These are phyloP conservation scores for Hortiboletus campestris DNA, from an alignment of 768 basidiomycete genomes.

Conservation along the genomic window DNA sequence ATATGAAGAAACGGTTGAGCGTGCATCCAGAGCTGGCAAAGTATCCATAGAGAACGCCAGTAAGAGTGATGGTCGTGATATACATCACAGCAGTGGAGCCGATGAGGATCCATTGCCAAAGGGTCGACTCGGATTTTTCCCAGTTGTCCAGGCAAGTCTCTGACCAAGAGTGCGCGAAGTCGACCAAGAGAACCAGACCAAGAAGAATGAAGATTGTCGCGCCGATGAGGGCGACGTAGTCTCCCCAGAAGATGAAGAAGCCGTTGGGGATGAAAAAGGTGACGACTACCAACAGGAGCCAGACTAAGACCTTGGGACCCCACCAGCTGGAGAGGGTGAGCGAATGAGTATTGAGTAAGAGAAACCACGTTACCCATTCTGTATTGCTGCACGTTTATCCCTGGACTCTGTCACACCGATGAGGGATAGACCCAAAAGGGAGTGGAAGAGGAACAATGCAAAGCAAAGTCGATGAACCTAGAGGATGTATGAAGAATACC, in stretches of 20 bases:
- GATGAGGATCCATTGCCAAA: constrained; percentile 97
- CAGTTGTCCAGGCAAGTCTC: constrained; percentile 96
- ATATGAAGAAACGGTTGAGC: constrained; percentile 96
- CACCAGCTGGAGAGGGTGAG: constrained; percentile 71
- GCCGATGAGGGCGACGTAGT: constrained; percentile 87
- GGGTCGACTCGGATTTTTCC: constrained; percentile 81
- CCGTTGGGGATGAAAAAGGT: constrained; percentile 96
- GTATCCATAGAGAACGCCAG: constrained; percentile 86
- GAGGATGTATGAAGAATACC: neutral
- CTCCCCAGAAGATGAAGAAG: constrained; percentile 98
- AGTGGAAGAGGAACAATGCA: constrained; percentile 86
- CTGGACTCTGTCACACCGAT: constrained; percentile 88
- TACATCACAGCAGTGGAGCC: constrained; percentile 92
- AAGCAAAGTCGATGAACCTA: constrained; percentile 97
- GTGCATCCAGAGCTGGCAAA: constrained; percentile 86
- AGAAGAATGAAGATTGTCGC: constrained; percentile 95
- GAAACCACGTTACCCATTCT: constrained; percentile 75
- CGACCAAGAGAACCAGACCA: constrained; percentile 94
- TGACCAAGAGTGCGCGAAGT: constrained; percentile 98
- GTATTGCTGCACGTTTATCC: constrained; percentile 90
- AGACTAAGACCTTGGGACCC: constrained; percentile 93
- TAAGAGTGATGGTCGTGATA: constrained; percentile 77
- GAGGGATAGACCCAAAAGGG: constrained; percentile 72
- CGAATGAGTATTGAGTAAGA: constrained; percentile 1
- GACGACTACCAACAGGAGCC: constrained; percentile 75